Percentiles rank a stretch among this genome's conserved stretches.
phyloP scores from a whole-genome alignment of 169 alveolate genomes.

The Plasmodium cynomolgi region DNA sequence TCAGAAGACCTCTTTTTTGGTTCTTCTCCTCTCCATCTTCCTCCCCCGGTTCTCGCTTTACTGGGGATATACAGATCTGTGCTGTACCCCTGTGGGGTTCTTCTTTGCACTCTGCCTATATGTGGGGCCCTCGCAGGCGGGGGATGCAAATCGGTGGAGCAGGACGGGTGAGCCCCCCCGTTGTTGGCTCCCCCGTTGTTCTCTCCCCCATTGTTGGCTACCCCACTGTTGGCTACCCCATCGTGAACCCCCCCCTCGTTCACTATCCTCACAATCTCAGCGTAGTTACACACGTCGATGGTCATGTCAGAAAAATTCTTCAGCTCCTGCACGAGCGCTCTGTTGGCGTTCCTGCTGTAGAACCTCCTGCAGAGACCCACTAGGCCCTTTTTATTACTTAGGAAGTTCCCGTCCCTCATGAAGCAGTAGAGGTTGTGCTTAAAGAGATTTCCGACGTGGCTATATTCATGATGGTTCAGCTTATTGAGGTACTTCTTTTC shows the following conservation, averaged over 20 bases:
- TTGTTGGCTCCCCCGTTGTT: not conserved
- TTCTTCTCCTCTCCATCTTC: not conserved
- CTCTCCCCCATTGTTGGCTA: too few relatives aligned
- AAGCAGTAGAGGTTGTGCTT: not conserved
- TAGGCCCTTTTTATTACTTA: not conserved
- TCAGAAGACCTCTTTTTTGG: not conserved
- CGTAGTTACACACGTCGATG: not conserved
- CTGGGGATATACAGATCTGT: not conserved
- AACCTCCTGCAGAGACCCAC: not conserved
- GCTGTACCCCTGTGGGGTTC: not conserved
- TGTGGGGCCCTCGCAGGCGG: not conserved
- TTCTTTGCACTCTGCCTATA: not conserved
- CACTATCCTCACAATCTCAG: not conserved
- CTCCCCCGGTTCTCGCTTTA: not conserved
- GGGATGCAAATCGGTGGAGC: too few relatives aligned
- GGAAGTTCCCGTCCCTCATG: not conserved
- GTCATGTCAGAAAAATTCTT: not conserved
- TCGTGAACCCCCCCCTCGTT: not conserved
- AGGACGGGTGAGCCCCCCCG: not conserved
- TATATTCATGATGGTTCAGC: not conserved
- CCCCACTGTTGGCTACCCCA: too few relatives aligned
- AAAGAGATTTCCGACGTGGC: not conserved
- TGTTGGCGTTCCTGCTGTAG: not conserved
- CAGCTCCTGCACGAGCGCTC: not conserved
- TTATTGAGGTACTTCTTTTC: conserved; percentile 4